Conservation (phyloP, 164 flowering plant genomes). For the Umbilicus rupestris region DNA sequence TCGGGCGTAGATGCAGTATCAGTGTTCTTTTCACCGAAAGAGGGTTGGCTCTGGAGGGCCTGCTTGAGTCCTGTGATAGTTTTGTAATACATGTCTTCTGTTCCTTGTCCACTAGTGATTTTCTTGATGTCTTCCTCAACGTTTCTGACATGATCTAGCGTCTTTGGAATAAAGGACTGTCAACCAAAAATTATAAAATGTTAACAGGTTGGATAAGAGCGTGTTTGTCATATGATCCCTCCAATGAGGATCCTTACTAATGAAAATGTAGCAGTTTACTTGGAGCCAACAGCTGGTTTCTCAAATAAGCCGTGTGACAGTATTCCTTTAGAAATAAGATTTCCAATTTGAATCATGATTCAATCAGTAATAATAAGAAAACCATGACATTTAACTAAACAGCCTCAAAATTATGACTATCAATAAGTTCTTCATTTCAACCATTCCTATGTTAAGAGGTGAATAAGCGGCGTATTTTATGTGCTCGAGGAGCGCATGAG, state of each 20-base stretch:
- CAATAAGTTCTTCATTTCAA: background rate
- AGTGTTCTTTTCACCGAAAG: slow-evolving; percentile 3
- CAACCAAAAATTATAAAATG: background rate
- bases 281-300: too few species aligned
- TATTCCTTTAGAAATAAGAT: too few species aligned
- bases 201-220: background rate
- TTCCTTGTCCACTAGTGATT: slow-evolving; percentile 66
- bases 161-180: slow-evolving; percentile 83
- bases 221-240: background rate
- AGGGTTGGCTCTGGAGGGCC: slow-evolving; percentile 27
- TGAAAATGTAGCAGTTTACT: too few species aligned
- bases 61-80: slow-evolving; percentile 78
- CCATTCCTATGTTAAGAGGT: background rate
- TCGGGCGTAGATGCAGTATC: slow-evolving; percentile 13
- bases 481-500: background rate
- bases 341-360: too few species aligned
- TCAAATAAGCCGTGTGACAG: too few species aligned
- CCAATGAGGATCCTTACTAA: background rate
- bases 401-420: background rate
- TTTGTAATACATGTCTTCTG: slow-evolving; percentile 63
- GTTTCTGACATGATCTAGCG: slow-evolving; percentile 59
- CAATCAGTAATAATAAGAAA: background rate
- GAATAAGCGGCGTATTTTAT: background rate
- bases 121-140: slow-evolving; percentile 69
- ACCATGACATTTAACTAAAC: background rate